A percentile compares a stretch with the other conserved stretches of the same genome.
Conservation (phyloP, 225 moss, liverwort and hornwort species). For the Sphagnum contortum region DNA sequence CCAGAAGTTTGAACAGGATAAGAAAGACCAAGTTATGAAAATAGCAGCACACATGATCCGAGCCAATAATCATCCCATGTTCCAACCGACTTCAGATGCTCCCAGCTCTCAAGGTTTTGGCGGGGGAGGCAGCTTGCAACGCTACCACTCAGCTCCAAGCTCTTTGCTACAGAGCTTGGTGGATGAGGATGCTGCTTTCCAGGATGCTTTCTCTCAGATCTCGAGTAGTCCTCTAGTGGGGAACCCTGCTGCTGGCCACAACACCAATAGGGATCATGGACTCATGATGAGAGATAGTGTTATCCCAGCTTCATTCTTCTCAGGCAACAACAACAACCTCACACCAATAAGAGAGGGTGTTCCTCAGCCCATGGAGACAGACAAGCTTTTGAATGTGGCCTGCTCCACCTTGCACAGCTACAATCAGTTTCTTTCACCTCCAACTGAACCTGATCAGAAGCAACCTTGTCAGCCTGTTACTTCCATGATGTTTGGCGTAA, state of each 20-base stretch:
- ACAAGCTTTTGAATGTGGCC: not conserved
- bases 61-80: too few species aligned
- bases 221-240: constrained; percentile 13
- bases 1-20: too few species aligned
- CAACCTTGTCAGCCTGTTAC: constrained; percentile 10
- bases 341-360: constrained; percentile 27
- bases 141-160: constrained; percentile 56
- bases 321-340: constrained; percentile 2
- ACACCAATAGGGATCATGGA: not conserved
- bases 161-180: constrained; percentile 24
- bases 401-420: constrained; percentile 6
- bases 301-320: constrained; percentile 7
- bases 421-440: constrained; percentile 17
- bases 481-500: constrained; percentile 11
- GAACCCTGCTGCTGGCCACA: constrained; percentile 1
- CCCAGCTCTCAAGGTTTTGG: too few species aligned
- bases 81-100: too few species aligned
- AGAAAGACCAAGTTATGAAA: too few species aligned
- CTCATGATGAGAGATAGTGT: constrained; percentile 1
- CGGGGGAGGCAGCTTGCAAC: constrained; percentile 19
- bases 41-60: too few species aligned
- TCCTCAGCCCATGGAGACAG: constrained; percentile 29
- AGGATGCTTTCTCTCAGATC: constrained; percentile 11
- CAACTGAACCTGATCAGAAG: constrained; percentile 21
- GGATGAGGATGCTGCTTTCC: constrained; percentile 15